Evolutionary conservation across 2,329 filamentous ascomycete species (phyloP), one percentile per base, ranked within the genome.

Genomic region (Ploettnerulaceae sp.): DNA sequence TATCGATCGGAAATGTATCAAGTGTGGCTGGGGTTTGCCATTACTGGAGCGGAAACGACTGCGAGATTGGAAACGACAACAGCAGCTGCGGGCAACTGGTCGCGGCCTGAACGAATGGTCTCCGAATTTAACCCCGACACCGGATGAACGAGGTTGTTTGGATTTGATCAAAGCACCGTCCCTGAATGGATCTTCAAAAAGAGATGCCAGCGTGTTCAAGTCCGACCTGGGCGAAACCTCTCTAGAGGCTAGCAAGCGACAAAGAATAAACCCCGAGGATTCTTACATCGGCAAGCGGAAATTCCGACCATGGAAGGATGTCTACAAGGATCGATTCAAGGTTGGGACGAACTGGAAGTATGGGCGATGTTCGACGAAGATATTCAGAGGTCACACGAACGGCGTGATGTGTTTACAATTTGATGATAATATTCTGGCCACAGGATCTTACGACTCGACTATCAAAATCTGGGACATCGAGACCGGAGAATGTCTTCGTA

Each of bases 301-400:
- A 52, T 75, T 75, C 40, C 70, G 89, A 22, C 89, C 85, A 0
- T 98, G 93, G 93, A 98, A 98, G 67, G 89, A 95, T 51, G 88
- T 98, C 1, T 98, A 98, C 71, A 86, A 89, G 54, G 91, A 96
- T 65, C 81, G 88, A 12, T 97, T 91, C 74, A 93, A 91, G 65
- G 89, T 98, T 37, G 91, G 93, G 41, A 93, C 84, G 50, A 97
- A 97, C 65, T 98, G 93, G 93, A 95, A 95, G 65, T 89, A 95
- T 54, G 91, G 93, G 3, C 82, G 91, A 28, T 97, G 85, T 68
- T 83, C 83, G 5, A 84, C 87, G 56, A 89, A 84, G 62, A 80
- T 86, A 9, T 89, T 98, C 66, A 84, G 83, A 57, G 91, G 90
- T 1, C 84, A 97, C 66, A 83, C 79, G 8, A 96, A 96, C 63